Evolutionary conservation across 257 asterid species (phyloP), one percentile per base, ranked within the genome.

Genomic region (Misopates orontium): DNA sequence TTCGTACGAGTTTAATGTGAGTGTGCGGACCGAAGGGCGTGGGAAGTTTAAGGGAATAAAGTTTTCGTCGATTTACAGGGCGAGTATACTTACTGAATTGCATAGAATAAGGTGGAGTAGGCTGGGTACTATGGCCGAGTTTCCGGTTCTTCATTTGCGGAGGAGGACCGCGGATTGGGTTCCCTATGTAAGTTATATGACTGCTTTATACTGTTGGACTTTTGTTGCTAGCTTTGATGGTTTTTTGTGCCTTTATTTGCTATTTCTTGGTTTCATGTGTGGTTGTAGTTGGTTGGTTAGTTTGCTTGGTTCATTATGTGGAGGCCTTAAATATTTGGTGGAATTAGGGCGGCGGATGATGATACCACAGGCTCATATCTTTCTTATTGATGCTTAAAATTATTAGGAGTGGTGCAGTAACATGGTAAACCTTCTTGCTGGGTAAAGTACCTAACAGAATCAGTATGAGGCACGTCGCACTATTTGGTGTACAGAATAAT

Each of bases 11-110:
- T 90, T 94, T 62, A 88, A 78, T 71, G 19, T 94, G 13, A 90
- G 92, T 68, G 87, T 86, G 72, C 77, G 99, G 79, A 86, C 97
- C 10, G 99, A 94, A 74, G 99, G 99, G 48, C 86, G 89, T 18
- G 99, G 99, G 41, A 94, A 90, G 57, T 94, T 90, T 66, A 94
- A 88, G 80, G 71, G 84, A 23, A 73, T 94, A 12, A 94, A 88
- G 83, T 85, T 94, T 44, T 94, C 99, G 24, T 86, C 96, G 21
- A 83, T 69, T 70, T 90, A 80, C 75, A 82, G 95, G 79, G 92
- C 92, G 4, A 81, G 96, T 78, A 86, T 94, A 71, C 69, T 94
- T 83, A 90, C 95, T 22, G 97, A 94, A 66, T 79, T 94, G 84
- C 97, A 94, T 69, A 76, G 96, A 64, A 75, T 94, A 56, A 84